phyloP scores from a whole-genome alignment of 2,329 filamentous ascomycete genomes.

The Helotiales sp. region DNA sequence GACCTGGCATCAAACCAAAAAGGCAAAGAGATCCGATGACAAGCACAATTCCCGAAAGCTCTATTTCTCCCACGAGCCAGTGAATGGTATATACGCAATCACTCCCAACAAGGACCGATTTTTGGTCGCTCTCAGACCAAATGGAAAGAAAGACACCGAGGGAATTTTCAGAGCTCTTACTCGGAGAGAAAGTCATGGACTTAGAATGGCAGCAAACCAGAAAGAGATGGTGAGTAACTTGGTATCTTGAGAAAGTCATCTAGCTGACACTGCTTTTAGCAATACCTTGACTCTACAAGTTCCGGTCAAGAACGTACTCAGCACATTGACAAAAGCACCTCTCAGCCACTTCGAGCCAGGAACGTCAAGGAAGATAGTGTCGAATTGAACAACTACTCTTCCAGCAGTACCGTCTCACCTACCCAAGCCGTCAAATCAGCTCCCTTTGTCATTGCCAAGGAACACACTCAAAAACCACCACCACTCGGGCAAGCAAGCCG shows the following conservation, averaged over 20 bases:
- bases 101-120: constrained; percentile 9
- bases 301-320: too few species aligned
- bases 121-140: constrained; percentile 17
- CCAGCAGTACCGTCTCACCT: neutral
- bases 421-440: neutral
- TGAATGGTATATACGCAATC: constrained; percentile 22
- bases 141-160: constrained; percentile 11
- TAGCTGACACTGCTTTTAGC: neutral
- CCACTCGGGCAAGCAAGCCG: neutral
- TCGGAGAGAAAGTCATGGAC: neutral
- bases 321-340: too few species aligned
- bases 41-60: constrained; percentile 8
- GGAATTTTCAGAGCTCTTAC: constrained; percentile 10
- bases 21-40: neutral
- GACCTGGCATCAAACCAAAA: neutral
- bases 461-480: neutral
- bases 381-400: too few species aligned
- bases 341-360: too few species aligned
- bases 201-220: neutral
- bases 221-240: neutral
- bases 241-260: neutral
- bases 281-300: too few species aligned
- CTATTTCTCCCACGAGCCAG: constrained; percentile 12
- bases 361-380: too few species aligned
- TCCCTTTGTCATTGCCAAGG: neutral